These are phyloP conservation scores for Phytophthora citrophthora DNA, from an alignment of 352 stramenopile species.

Conservation along the genomic window DNA sequence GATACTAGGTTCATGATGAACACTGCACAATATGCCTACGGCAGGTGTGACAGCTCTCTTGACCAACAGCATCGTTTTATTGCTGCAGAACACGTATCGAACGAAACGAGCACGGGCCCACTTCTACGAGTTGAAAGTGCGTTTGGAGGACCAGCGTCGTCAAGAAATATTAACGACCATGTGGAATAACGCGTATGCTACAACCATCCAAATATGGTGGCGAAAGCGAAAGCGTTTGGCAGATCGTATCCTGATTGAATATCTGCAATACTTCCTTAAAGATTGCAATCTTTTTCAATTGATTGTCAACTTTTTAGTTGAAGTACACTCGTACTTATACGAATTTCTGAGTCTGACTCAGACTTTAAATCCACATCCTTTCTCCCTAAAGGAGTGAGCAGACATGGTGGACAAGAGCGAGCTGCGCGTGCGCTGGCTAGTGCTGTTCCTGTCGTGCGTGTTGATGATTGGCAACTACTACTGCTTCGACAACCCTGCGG, in stretches of 20 bases:
- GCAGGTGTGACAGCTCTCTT: no score
- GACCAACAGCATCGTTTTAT: background rate
- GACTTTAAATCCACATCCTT: conserved; percentile 11
- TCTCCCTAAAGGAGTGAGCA: background rate
- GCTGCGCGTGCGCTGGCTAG: conserved; percentile 80
- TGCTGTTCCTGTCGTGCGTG: conserved; percentile 88
- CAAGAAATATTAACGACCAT: conserved; percentile 57
- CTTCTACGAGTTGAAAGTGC: conserved; percentile 71
- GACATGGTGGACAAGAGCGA: conserved; percentile 71
- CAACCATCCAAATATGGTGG: conserved; percentile 71
- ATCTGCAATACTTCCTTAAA: no score
- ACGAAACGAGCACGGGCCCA: conserved; percentile 55
- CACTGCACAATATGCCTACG: no score
- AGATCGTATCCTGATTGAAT: no score
- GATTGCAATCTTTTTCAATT: background rate
- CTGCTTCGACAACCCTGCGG: conserved; percentile 90
- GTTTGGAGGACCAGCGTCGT: conserved; percentile 61
- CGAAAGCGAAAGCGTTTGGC: conserved; percentile 15
- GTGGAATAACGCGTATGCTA: conserved; percentile 81
- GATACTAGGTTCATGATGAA: no score
- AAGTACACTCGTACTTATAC: conserved; percentile 29
- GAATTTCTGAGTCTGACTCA: conserved; percentile 23
- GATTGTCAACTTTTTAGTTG: background rate
- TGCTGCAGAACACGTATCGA: conserved; percentile 68
- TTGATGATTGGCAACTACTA: conserved; percentile 93